These are phyloP conservation scores for Barnettozyma botsteinii DNA, from an alignment of 805 yeast genomes.

Conservation along the genomic window DNA sequence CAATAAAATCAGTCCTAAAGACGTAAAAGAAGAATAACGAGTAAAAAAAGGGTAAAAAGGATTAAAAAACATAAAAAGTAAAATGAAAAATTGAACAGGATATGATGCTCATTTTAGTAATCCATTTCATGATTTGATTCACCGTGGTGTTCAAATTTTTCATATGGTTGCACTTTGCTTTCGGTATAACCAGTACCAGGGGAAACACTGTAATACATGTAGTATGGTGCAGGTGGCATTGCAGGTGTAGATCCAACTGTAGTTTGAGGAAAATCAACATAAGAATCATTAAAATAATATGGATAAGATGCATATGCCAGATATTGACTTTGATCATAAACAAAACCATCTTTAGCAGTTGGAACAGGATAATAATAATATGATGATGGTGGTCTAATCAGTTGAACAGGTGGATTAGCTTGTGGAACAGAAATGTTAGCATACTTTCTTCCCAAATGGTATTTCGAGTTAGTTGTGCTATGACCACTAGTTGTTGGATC, in stretches of 20 bases:
- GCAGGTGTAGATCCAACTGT: conserved; percentile 12
- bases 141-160: conserved; percentile 4
- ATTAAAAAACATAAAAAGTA: neutral
- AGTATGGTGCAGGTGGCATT: conserved; percentile 26
- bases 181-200: conserved; percentile 16
- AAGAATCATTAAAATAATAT: conserved; percentile 20
- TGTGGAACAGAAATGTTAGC: conserved; percentile 9
- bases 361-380: conserved; percentile 29
- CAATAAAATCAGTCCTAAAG: no score
- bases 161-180: conserved; percentile 7
- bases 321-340: conserved; percentile 24
- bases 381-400: conserved; percentile 22
- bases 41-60: neutral
- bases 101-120: neutral
- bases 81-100: neutral
- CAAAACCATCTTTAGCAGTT: conserved; percentile 21
- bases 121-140: conserved; percentile 9
- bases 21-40: no score
- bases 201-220: conserved; percentile 27
- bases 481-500: conserved; percentile 16
- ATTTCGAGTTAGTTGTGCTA: conserved; percentile 11
- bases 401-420: conserved; percentile 5
- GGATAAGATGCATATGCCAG: conserved; percentile 22
- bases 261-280: conserved; percentile 18
- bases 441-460: conserved; percentile 12